Evolutionary conservation across 208 protist genomes (phyloP).

Genomic region (Trypanosoma cruzi): DNA sequence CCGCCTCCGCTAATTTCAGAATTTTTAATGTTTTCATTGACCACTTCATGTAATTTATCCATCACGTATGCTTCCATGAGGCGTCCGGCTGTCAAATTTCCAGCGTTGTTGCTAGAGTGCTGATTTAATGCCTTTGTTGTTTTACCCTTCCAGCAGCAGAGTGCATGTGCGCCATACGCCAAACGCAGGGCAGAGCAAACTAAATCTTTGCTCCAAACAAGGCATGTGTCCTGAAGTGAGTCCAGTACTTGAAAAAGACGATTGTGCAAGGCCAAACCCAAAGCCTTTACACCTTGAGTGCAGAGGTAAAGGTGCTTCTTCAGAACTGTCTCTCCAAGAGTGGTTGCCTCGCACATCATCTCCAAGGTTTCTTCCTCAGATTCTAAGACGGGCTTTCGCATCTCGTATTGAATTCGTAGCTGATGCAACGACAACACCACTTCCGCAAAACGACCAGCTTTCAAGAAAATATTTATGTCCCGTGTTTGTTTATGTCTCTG

Average conservation of each 20-base stretch:
- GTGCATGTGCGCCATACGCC: not conserved
- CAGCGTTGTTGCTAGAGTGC: no score
- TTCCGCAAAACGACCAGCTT: constrained; percentile 1
- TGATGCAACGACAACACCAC: not conserved
- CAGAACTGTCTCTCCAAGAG: not conserved
- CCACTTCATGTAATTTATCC: not conserved
- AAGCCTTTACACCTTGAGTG: not conserved
- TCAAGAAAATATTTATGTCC: not conserved
- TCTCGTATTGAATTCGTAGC: not conserved
- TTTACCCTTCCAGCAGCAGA: not conserved
- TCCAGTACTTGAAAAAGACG: not conserved
- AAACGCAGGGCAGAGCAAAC: not conserved
- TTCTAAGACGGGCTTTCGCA: not conserved
- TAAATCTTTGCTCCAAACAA: not conserved
- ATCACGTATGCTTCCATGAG: constrained; percentile 2
- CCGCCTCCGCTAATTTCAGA: not conserved
- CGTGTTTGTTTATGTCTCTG: not conserved
- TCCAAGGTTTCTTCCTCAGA: not conserved
- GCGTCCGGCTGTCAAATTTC: not conserved
- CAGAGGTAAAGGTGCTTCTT: not conserved
- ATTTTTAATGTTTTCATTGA: not conserved
- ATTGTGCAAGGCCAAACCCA: not conserved
- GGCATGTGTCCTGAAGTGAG: not conserved
- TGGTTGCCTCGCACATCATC: not conserved
- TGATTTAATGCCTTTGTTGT: no score